Percentiles rank a stretch among this genome's conserved stretches.
Conservation (phyloP, 2,329 filamentous ascomycete species). For the Sporothrix pallida region DNA sequence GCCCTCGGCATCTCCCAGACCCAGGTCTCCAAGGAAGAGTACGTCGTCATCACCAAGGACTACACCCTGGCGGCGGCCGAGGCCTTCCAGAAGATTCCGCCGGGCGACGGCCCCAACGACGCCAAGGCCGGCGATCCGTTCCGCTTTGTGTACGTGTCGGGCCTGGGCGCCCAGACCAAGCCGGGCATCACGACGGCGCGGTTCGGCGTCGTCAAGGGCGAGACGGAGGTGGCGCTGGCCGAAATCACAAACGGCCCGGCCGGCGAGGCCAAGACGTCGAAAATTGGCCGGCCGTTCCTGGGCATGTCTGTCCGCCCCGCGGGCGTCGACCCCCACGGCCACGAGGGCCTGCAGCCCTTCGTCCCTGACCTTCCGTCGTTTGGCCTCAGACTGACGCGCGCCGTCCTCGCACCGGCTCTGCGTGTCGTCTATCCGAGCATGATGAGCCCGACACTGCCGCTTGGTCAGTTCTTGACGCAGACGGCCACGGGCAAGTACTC, state of each 20-base stretch:
- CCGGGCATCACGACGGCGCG: slow-evolving; percentile 62
- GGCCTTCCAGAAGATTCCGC: slow-evolving; percentile 31
- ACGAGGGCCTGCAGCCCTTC: slow-evolving; percentile 52
- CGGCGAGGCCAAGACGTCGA: slow-evolving; percentile 37
- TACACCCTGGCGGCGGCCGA: slow-evolving; percentile 60
- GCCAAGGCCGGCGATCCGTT: slow-evolving; percentile 50
- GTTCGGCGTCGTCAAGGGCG: slow-evolving; percentile 70
- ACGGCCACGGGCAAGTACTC: slow-evolving; percentile 52
- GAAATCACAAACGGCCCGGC: slow-evolving; percentile 52
- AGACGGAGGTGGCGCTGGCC: slow-evolving; percentile 65
- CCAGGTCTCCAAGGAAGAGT: slow-evolving; percentile 66
- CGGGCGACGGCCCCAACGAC: slow-evolving; percentile 12
- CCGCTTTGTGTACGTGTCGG: slow-evolving; percentile 75
- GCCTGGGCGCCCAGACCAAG: slow-evolving; percentile 62
- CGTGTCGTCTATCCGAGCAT: slow-evolving; percentile 37
- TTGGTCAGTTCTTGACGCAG: slow-evolving; percentile 53
- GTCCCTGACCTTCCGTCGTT: slow-evolving; percentile 44
- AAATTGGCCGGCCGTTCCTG: slow-evolving; percentile 48
- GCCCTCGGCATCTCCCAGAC: slow-evolving; percentile 70
- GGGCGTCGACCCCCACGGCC: slow-evolving; percentile 59
- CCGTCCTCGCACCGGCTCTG: slow-evolving; percentile 42
- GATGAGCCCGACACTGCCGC: slow-evolving; percentile 51
- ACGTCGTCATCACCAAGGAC: slow-evolving; percentile 70
- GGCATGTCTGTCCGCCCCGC: slow-evolving; percentile 64
- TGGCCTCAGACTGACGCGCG: slow-evolving; percentile 26